Percentiles rank a stretch among this genome's conserved stretches.
Conservation (phyloP, 2,329 filamentous ascomycete species). For the Polytolypa hystricis region DNA sequence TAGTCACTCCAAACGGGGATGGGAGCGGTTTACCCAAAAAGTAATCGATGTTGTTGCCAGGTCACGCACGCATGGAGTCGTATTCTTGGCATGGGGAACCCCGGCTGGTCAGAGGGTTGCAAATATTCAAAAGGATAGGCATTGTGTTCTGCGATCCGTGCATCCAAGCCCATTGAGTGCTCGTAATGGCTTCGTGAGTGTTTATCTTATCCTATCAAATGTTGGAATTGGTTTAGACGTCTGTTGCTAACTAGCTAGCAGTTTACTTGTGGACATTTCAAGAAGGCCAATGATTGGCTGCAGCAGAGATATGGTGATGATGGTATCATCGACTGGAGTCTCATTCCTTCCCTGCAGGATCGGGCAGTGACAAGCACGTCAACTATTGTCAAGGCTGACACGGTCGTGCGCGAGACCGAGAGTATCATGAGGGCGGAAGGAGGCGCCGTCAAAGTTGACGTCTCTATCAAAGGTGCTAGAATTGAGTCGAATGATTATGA, state of each 20-base stretch:
- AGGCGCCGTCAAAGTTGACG: no score
- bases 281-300: slow-evolving; percentile 56
- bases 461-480: no score
- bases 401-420: no score
- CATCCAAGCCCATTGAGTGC: slow-evolving; percentile 94
- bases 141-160: slow-evolving; percentile 74
- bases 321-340: slow-evolving; percentile 75
- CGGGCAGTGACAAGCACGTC: slow-evolving; percentile 14
- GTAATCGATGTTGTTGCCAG: slow-evolving; percentile 79
- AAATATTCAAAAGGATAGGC: slow-evolving; percentile 59
- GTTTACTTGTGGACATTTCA: slow-evolving; percentile 36
- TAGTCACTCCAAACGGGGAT: slow-evolving; percentile 73
- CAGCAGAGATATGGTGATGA: slow-evolving; percentile 64
- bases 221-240: neutral
- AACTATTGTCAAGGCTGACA: no score
- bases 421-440: no score
- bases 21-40: slow-evolving; percentile 86
- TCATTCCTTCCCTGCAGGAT: slow-evolving; percentile 31
- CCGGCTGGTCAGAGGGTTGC: slow-evolving; percentile 70
- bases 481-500: no score
- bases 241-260: slow-evolving; percentile 12
- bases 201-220: neutral
- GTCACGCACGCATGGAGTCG: slow-evolving; percentile 67
- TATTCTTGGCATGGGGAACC: slow-evolving; percentile 88
- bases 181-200: slow-evolving; percentile 58